Conservation (phyloP, 495 filamentous ascomycete genomes). For the Penicillium tannophilum region DNA sequence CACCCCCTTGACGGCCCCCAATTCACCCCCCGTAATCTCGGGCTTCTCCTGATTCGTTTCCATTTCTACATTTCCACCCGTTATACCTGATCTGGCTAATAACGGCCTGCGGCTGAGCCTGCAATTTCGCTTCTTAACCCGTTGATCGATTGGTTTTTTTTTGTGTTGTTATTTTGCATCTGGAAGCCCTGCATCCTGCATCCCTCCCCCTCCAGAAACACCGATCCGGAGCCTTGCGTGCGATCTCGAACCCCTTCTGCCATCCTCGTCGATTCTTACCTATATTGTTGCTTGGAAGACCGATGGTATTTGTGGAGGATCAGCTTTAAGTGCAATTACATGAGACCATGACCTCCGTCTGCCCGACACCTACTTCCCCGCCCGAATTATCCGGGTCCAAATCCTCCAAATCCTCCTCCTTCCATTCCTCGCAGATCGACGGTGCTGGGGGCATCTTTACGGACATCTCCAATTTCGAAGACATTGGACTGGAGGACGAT, state of each 20-base stretch:
- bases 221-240: slow-evolving; percentile 24
- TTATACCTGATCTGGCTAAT: slow-evolving; percentile 34
- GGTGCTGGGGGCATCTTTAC: slow-evolving; percentile 66
- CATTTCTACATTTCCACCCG: slow-evolving; percentile 10
- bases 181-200: slow-evolving; percentile 6
- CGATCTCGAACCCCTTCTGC: slow-evolving; percentile 25
- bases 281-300: slow-evolving; percentile 9
- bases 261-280: slow-evolving; percentile 18
- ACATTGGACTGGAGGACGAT: slow-evolving; percentile 85
- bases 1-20: slow-evolving; percentile 18
- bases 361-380: slow-evolving; percentile 69
- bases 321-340: slow-evolving; percentile 25
- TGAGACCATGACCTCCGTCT: slow-evolving; percentile 63
- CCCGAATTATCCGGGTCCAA: slow-evolving; percentile 84
- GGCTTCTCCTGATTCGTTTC: slow-evolving; percentile 27
- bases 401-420: slow-evolving; percentile 89
- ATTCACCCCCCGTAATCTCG: slow-evolving; percentile 21
- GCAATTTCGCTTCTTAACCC: slow-evolving; percentile 24
- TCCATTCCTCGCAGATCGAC: slow-evolving; percentile 70
- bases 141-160: slow-evolving; percentile 26
- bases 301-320: slow-evolving; percentile 17
- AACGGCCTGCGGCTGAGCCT: slow-evolving; percentile 35
- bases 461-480: slow-evolving; percentile 84
- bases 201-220: slow-evolving; percentile 9
- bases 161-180: slow-evolving; percentile 18